These are phyloP conservation scores for Cystobasidiaceae sp. DNA, from an alignment of 1,284 basidiomycete genomes.

Conservation along the genomic window DNA sequence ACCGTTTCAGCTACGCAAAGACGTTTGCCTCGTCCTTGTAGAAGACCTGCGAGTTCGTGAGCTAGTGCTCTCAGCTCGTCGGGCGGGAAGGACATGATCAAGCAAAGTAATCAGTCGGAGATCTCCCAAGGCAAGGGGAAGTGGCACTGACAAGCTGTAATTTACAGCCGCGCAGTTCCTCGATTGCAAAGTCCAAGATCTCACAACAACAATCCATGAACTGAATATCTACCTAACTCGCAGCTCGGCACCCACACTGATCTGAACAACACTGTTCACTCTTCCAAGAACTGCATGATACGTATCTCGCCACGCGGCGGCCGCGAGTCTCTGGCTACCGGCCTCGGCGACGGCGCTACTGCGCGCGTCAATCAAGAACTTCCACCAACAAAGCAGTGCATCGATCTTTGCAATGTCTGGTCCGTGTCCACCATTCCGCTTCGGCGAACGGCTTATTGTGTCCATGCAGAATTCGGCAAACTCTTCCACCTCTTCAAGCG, in stretches of 20 bases:
- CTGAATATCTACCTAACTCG: not conserved
- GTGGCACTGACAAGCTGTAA: no score
- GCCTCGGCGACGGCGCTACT: not conserved
- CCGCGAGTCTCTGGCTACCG: conserved; percentile 47
- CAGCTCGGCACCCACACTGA: conserved; percentile 23
- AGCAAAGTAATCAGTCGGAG: no score
- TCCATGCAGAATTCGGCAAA: conserved; percentile 24
- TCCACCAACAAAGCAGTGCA: conserved; percentile 18
- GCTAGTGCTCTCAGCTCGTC: conserved; percentile 4
- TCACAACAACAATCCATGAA: not conserved
- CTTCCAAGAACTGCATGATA: conserved; percentile 60
- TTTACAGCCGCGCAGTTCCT: no score
- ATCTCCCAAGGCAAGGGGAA: no score
- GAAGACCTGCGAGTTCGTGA: conserved; percentile 9
- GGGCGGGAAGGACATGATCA: no score
- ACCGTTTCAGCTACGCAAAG: conserved; percentile 29
- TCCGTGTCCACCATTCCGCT: conserved; percentile 18
- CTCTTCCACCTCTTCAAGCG: conserved; percentile 20
- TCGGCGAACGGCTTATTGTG: not conserved
- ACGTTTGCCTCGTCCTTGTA: conserved; percentile 5
- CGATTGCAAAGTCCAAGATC: no score
- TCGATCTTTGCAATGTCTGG: conserved; percentile 9
- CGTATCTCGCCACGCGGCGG: conserved; percentile 67
- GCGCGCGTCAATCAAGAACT: conserved; percentile 8
- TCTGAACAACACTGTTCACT: conserved; percentile 40